Conservation (phyloP, 495 filamentous ascomycete genomes). For the Friedmanniomyces endolithicus region DNA sequence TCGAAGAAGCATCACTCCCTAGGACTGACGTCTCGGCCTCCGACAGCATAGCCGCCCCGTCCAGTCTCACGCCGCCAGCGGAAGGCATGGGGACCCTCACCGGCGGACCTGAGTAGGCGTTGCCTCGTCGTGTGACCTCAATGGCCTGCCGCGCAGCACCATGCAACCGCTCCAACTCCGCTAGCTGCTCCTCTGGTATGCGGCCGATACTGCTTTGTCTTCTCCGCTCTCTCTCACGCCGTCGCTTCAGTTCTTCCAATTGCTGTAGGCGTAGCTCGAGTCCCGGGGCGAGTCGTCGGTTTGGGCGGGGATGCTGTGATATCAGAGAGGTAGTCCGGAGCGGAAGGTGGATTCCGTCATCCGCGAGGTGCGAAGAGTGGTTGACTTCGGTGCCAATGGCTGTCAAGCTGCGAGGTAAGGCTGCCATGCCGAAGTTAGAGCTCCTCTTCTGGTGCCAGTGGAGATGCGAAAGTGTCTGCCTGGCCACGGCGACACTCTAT, state of each 20-base stretch:
- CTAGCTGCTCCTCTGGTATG: constrained; percentile 60
- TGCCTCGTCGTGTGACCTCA: constrained; percentile 21
- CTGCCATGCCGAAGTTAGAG: constrained; percentile 1
- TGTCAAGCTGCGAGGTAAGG: neutral
- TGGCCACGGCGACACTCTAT: neutral
- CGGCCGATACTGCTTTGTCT: constrained; percentile 42
- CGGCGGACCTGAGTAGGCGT: constrained; percentile 21
- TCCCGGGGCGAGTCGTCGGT: constrained; percentile 2
- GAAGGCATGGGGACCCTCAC: constrained; percentile 19
- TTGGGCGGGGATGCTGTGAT: neutral
- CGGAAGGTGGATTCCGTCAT: neutral
- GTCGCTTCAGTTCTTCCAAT: constrained; percentile 3
- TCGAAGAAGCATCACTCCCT: constrained; percentile 29
- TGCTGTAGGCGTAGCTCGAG: constrained; percentile 1
- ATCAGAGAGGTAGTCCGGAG: neutral
- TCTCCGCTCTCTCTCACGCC: neutral
- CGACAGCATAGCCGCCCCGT: constrained; percentile 14
- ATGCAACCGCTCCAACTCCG: constrained; percentile 32
- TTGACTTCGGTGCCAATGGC: neutral
- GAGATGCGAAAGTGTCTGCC: neutral
- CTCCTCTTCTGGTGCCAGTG: neutral
- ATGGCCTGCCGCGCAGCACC: constrained; percentile 12
- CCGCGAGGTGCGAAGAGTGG: neutral
- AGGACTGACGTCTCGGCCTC: constrained; percentile 21
- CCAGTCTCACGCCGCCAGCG: constrained; percentile 14